Percentiles rank a stretch among this genome's conserved stretches.
Conservation (phyloP, 2,329 filamentous ascomycete genomes). For the Cryphonectria japonica region DNA sequence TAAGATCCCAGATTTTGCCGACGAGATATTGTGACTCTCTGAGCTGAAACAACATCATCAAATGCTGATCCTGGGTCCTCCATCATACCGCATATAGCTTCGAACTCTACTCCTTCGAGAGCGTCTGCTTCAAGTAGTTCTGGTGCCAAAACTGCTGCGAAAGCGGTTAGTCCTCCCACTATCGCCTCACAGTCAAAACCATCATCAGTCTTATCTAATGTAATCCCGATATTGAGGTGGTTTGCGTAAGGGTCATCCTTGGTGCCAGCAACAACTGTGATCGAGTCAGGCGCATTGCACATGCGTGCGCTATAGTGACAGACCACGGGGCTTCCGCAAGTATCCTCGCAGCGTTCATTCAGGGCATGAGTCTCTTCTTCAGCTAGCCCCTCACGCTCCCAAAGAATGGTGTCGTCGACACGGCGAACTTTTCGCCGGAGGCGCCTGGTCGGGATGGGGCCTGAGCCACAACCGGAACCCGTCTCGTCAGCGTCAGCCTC, state of each 20-base stretch:
- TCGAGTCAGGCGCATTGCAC: neutral
- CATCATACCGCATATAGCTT: constrained; percentile 1
- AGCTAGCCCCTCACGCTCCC: neutral
- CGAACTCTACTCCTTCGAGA: neutral
- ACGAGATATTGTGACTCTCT: neutral
- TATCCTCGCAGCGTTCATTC: neutral
- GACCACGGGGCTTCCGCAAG: neutral
- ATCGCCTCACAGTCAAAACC: neutral
- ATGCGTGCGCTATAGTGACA: neutral
- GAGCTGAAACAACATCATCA: neutral
- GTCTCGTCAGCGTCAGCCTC: neutral
- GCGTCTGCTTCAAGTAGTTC: neutral
- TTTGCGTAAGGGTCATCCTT: neutral
- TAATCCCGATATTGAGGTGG: neutral
- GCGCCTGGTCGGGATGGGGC: neutral
- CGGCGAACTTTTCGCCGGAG: neutral
- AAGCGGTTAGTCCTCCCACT: neutral
- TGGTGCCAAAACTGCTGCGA: neutral
- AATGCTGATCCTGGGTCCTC: neutral
- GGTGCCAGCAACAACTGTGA: neutral
- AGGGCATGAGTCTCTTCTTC: neutral
- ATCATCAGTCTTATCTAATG: neutral
- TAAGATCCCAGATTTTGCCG: neutral
- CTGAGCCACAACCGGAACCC: neutral
- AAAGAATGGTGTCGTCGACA: neutral